Base-by-base conservation (phyloP, 805 yeast species). In the Grigorovia jiainica region DNA sequence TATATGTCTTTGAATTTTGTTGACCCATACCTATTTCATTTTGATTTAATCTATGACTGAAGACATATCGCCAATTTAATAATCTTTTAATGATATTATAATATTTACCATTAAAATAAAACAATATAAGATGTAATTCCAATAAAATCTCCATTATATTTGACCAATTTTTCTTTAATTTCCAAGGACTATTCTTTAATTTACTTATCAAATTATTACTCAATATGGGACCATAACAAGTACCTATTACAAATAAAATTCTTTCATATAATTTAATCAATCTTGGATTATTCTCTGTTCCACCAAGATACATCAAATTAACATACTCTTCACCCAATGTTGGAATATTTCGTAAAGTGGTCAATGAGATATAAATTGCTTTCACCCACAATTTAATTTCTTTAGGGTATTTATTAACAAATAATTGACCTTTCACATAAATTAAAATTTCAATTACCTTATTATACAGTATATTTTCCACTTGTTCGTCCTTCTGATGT, bases 261-360 rank as follows among this genome's bases (percentile, higher is more conserved):
- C 86, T 67, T 23, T 75, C 66, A 34, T 58, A 43, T 5, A 50
- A 24, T 27, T 58, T 61, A 0, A 84, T 82, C 5, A 82, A 58
- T 34, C 64, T 54, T 16, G 52, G 68, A 0, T 87, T 85, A 29
- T 60, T 58, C 39, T 74, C 64, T 32, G 65, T 66, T 6, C 82
- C 86, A 13, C 31, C 31, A 10, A 13, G 7, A 54, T 83, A 82
- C 7, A 77, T 61, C 42, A 86, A 63, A 59, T 90, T 95, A 11
- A 87, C 87, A 61, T 90, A 90, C 62, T 90, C 97, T 57, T 90
- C 97, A 1, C 98, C 98, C 21, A 92, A 64, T 0, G 97, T 90
- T 41, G 90, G 70, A 1, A 84, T 75, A 0, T 90, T 90, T 5
- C 75, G 44, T 11, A 82, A 63, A 0, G 96, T 89, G 0, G 97